These are phyloP conservation scores for Colletotrichum magnum DNA, from an alignment of 2,329 filamentous ascomycete species.

Conservation along the genomic window DNA sequence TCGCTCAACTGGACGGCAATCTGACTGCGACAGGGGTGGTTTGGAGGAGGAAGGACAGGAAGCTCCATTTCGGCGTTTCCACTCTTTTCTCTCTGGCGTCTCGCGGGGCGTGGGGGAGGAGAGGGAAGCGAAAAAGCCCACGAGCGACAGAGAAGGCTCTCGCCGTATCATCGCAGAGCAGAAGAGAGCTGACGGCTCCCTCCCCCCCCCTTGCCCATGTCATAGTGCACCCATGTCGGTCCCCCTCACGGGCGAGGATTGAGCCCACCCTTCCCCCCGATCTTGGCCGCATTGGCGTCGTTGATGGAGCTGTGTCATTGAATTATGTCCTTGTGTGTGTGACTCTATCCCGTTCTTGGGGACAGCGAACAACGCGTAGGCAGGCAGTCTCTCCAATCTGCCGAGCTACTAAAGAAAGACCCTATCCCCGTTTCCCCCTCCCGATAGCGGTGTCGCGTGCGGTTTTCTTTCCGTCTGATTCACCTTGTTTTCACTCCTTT, in stretches of 20 bases:
- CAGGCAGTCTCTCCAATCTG: background rate
- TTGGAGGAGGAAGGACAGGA: background rate
- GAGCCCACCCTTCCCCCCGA: constrained; percentile 9
- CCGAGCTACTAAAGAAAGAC: constrained; percentile 34
- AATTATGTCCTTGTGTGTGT: constrained; percentile 34
- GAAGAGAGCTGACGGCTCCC: background rate
- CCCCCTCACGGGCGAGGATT: constrained; percentile 1
- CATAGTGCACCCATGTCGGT: background rate
- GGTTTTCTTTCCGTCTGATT: constrained; percentile 11
- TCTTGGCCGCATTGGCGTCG: constrained; percentile 36
- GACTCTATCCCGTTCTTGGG: constrained; percentile 3
- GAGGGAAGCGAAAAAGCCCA: too few species aligned
- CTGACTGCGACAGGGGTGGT: background rate
- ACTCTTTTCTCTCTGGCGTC: constrained; percentile 7
- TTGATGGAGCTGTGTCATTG: constrained; percentile 37
- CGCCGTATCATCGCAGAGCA: constrained; percentile 4
- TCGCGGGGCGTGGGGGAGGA: constrained; percentile 36
- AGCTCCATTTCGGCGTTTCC: constrained; percentile 32
- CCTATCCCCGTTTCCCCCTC: constrained; percentile 1
- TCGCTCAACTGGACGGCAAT: background rate
- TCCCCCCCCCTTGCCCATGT: background rate
- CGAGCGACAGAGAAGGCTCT: too few species aligned
- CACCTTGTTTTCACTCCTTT: constrained; percentile 3
- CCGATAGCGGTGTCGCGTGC: constrained; percentile 14
- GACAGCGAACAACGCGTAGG: too few species aligned